Evolutionary conservation across 2,329 filamentous ascomycete genomes (phyloP), one percentile per base, ranked within the genome.

Genomic region (Pestalotiopsis fici): DNA sequence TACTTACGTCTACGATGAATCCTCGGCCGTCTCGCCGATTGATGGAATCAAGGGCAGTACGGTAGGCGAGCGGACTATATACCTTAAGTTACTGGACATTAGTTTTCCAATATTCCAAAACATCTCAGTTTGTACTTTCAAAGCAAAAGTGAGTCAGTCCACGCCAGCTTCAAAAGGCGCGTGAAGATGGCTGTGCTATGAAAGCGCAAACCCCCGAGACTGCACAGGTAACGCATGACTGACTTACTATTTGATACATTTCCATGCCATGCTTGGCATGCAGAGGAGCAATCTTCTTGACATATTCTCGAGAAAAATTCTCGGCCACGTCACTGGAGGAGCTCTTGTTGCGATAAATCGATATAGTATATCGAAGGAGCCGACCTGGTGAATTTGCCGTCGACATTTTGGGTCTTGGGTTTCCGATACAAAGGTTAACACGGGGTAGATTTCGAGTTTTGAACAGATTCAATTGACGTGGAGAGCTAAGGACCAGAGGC

Each of bases 191-290:
- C 31, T 35, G 31, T 6, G 11, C 11, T 2, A 11, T 11, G 1
- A 35, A 1, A 3, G 31, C 31, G 31, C 31, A 7, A 11, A 35
- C 5, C 1, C 6, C 4, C 6, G 31, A 35, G n/a, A 35, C 2
- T 27, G 11, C 18, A 59, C 4, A 1, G 2, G 23, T 12, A n/a
- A n/a, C n/a, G n/a, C 47, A n/a, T 54, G 21, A 6, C 13, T 15
- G 21, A 37, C 37, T 63, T 25, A 63, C 60, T 1, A 18, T 50
- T 35, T 65, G 64, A 31, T 65, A 65, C 55, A 59, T 57, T 28
- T 65, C 64, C 9, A 65, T 59, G 27, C 64, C 64, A n/a, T 65
- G 56, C 54, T 59, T 65, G 54, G 64, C 64, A 43, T 65, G 64
- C 7, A 65, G 15, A 23, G 55, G 43, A 4, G 64, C 64, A 7